Base-by-base conservation (phyloP, 768 basidiomycete genomes). In the Boletus huronensis region DNA sequence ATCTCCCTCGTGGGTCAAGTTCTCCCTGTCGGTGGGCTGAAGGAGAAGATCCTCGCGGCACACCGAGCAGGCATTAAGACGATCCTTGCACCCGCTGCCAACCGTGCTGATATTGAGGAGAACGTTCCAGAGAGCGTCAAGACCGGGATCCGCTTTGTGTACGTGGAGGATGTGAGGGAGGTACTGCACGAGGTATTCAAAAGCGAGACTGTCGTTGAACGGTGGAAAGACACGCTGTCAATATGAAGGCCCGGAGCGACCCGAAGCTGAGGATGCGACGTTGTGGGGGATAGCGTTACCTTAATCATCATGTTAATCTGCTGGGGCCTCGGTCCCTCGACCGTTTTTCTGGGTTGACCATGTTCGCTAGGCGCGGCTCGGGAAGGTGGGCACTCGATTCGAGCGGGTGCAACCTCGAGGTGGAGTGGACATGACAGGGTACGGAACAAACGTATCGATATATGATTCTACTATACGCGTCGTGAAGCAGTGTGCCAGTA, bases 111-210 rank as follows among this genome's bases (percentile, higher is more conserved):
- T 65, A 95, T 99, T 31, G 93, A 98, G 74, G 93, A 94, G 77
- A 98, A 98, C 67, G 96, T 98, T 0, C 94, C 93, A 0, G 87
- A 86, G 62, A 94, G 93, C 64, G 95, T 98, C 60, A 98, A 98
- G 80, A 86, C 84, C 6, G 96, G 95, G 21, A 94, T 98, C 55
- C 82, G 84, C 45, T 93, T 99, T 59, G 91, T 98, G 57, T 98
- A 96, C 68, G 96, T 97, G 43, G 93, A 97, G 65, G 88, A 90
- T 63, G 92, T 97, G 52, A 80, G 80, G 62, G 90, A 98, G 72
- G 94, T 98, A 5, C 71, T 98, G 64, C 77, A 84, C 53, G 92
- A 94, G 71, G 91, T 91, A 39, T 98, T 98, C 74, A 79, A 75
- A 28, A 86, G 81, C 14, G 74, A 83, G 64, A 67, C 75, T 16